Conservation (phyloP, 2,329 filamentous ascomycete genomes). For the Tolypocladium nubicola region DNA sequence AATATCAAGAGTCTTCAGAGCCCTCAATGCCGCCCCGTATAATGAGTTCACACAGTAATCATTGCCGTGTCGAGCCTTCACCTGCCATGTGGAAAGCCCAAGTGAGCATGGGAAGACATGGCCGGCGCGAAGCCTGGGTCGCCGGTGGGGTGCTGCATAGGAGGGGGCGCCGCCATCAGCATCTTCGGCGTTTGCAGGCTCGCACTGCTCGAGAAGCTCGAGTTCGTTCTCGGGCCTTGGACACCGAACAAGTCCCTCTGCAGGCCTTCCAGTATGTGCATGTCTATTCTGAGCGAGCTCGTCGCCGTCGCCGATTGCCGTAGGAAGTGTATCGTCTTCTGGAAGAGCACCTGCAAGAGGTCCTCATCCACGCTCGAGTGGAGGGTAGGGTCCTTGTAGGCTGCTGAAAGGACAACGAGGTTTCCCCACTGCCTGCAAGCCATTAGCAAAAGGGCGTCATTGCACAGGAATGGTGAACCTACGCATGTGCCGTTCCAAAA, state of each 20-base stretch:
- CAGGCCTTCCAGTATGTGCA: constrained; percentile 57
- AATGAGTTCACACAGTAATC: neutral
- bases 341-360: constrained; percentile 50
- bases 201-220: constrained; percentile 33
- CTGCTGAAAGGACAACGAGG: constrained; percentile 78
- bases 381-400: constrained; percentile 57
- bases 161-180: constrained; percentile 7
- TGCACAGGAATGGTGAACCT: constrained; percentile 34
- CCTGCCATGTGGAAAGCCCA: neutral
- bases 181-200: constrained; percentile 15
- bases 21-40: neutral
- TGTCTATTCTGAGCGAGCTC: constrained; percentile 64
- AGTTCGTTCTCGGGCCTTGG: constrained; percentile 17
- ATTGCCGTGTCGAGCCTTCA: neutral
- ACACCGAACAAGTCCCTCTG: constrained; percentile 32
- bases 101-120: constrained; percentile 1
- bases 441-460: constrained; percentile 5
- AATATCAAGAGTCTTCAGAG: neutral
- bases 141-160: neutral
- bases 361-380: constrained; percentile 43
- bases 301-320: constrained; percentile 58
- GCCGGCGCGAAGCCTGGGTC: neutral
- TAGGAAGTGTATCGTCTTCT: constrained; percentile 69
- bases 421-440: constrained; percentile 83
- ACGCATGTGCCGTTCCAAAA: constrained; percentile 93